Percentiles rank a stretch among this genome's conserved stretches.
phyloP scores from a whole-genome alignment of 2,329 filamentous ascomycete species.

The Drechslerella coelobrocha region DNA sequence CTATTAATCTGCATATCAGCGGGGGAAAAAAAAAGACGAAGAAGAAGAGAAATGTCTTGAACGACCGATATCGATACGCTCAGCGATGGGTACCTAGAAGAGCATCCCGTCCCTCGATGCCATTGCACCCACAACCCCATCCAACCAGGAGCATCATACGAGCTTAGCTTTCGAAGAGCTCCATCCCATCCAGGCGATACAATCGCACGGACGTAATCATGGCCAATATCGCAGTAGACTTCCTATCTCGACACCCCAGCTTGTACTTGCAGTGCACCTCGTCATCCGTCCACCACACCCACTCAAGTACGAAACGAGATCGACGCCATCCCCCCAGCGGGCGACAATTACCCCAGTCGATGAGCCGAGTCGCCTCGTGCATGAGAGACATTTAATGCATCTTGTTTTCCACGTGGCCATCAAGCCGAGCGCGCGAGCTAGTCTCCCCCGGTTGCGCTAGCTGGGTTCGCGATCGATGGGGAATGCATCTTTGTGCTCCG shows the following conservation, averaged over 20 bases:
- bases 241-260: neutral
- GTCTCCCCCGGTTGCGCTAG: neutral
- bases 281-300: slow-evolving; percentile 5
- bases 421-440: neutral
- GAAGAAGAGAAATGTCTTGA: neutral
- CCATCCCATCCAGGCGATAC: no score
- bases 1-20: neutral
- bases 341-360: neutral
- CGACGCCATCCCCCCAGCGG: slow-evolving; percentile 1
- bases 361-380: neutral
- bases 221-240: neutral
- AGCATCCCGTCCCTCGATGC: neutral
- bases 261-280: neutral
- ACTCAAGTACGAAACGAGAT: slow-evolving; percentile 43
- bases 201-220: neutral
- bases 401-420: slow-evolving; percentile 1
- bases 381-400: neutral
- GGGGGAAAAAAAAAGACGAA: no score
- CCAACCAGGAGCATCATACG: neutral
- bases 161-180: no score
- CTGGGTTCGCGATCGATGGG: neutral
- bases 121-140: no score
- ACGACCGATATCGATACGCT: neutral
- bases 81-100: neutral
- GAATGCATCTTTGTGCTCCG: no score